Evolutionary conservation across 345 rosid genomes (phyloP).

Genomic region (Draba incana): DNA sequence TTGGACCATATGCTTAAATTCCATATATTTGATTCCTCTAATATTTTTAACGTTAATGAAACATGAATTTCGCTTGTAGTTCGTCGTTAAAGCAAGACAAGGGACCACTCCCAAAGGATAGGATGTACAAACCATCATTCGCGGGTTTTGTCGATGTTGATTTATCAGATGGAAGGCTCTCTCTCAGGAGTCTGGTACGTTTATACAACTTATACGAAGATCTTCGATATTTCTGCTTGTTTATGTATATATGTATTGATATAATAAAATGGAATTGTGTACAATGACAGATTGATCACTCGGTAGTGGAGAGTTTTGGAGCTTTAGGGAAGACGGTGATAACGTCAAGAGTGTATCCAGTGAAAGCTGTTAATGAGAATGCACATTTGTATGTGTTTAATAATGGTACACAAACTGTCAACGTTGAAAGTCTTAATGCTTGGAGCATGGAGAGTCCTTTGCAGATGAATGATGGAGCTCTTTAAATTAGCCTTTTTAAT

Average conservation of each 20-base stretch:
- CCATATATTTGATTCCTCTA: not conserved
- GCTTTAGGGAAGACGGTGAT: conserved; percentile 70
- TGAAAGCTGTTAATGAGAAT: conserved; percentile 45
- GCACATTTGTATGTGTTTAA: conserved; percentile 78
- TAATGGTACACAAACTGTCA: conserved; percentile 59
- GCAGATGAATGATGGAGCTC: conserved; percentile 41
- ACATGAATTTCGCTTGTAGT: conserved; percentile 29
- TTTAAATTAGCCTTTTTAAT: conserved; percentile 3
- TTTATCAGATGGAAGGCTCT: conserved; percentile 54
- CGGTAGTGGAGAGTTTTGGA: conserved; percentile 80
- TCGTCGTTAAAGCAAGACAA: conserved; percentile 47
- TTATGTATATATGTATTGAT: not conserved
- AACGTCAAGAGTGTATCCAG: conserved; percentile 80
- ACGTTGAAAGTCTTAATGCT: conserved; percentile 60
- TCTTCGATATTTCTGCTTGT: not conserved
- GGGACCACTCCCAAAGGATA: conserved; percentile 20
- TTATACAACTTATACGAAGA: not conserved
- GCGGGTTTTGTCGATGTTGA: conserved; percentile 82
- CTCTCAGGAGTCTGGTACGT: conserved; percentile 76
- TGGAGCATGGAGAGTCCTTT: conserved; percentile 78
- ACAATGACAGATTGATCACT: conserved; percentile 62
- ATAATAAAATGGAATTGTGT: not conserved
- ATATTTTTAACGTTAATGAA: not conserved
- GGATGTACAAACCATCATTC: conserved; percentile 65
- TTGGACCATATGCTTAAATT: not conserved